Evolutionary conservation across 2,329 filamentous ascomycete genomes (phyloP), one percentile per base, ranked within the genome.

Genomic region (Mariannaea elegans): DNA sequence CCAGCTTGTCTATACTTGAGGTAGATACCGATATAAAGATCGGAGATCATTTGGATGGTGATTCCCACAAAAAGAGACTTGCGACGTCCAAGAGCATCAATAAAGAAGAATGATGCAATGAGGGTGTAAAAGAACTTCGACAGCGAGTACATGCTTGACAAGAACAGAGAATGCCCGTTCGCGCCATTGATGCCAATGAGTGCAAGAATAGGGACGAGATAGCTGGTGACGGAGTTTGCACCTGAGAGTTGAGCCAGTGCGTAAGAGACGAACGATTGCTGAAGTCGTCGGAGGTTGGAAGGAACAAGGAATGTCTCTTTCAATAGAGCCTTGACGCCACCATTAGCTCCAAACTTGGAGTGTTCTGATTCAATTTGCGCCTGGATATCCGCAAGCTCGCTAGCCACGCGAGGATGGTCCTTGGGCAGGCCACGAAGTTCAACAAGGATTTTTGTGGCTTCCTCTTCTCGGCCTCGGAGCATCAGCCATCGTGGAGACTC

Each of bases 191-290:
- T 27, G 2, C 64, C 64, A 47, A 66, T 65, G 65, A 81, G 55
- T 2, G 65, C 72, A 41, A 82, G 56, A 34, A 82, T 77, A 1
- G 79, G 75, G 0, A 82, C 72, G 6, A 81, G 68, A 61, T 83
- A 80, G 12, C 75, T 68, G 0, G 79, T 80, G 45, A 83, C 76
- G 2, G 75, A 72, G 65, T 80, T 79, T 16, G 78, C 79, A 5
- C 80, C 78, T 0, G 78, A 79, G 44, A 81, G 73, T 63, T 83
- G 77, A 0, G 80, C 70, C 10, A 81, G 70, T 0, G 72, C 70
- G 19, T 77, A 80, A 0, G 74, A 74, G 18, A 78, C 59, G 4
- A 79, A 65, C 8, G 70, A 65, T 31, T 80, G 77, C 55, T 78
- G 76, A 13, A 78, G 68, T 3, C 78, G 75, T 16, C 77, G 75